phyloP scores from a whole-genome alignment of 306 rosid species.

The Comarum palustre region DNA sequence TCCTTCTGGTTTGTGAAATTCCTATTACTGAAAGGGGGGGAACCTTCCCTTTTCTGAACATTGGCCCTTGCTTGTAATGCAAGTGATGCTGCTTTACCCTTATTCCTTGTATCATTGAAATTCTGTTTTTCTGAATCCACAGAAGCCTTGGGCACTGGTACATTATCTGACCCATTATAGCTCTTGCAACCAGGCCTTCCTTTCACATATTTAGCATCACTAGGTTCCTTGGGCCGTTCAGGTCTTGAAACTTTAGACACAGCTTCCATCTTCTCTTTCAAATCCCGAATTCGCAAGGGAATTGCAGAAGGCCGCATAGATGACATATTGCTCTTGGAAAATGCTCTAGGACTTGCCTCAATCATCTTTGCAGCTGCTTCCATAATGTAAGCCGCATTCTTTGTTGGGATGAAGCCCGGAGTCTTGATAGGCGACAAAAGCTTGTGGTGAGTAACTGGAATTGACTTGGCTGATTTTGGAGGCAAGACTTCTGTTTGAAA shows the following conservation, averaged over 20 bases:
- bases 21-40: slow-evolving; percentile 38
- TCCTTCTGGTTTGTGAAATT: slow-evolving; percentile 43
- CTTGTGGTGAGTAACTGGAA: slow-evolving; percentile 77
- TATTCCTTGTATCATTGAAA: slow-evolving; percentile 35
- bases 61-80: slow-evolving; percentile 43
- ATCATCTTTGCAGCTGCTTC: slow-evolving; percentile 91
- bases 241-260: slow-evolving; percentile 47
- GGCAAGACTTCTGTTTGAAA: slow-evolving; percentile 86
- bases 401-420: slow-evolving; percentile 56
- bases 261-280: slow-evolving; percentile 75
- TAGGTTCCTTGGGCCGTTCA: slow-evolving; percentile 30
- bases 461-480: slow-evolving; percentile 83
- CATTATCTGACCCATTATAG: slow-evolving; percentile 38
- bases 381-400: slow-evolving; percentile 59
- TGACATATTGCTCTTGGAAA: slow-evolving; percentile 42
- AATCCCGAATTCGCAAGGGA: slow-evolving; percentile 68
- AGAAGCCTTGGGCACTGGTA: slow-evolving; percentile 39
- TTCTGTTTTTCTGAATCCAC: slow-evolving; percentile 39
- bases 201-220: slow-evolving; percentile 32
- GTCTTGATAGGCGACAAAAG: slow-evolving; percentile 78
- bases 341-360: slow-evolving; percentile 67
- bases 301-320: slow-evolving; percentile 58
- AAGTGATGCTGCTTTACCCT: slow-evolving; percentile 54
- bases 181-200: slow-evolving; percentile 36
- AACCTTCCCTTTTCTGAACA: slow-evolving; percentile 43